Percentiles rank a stretch among this genome's conserved stretches.
phyloP scores from a whole-genome alignment of 1,139 yeast genomes.

The Candida frijolesensis region DNA sequence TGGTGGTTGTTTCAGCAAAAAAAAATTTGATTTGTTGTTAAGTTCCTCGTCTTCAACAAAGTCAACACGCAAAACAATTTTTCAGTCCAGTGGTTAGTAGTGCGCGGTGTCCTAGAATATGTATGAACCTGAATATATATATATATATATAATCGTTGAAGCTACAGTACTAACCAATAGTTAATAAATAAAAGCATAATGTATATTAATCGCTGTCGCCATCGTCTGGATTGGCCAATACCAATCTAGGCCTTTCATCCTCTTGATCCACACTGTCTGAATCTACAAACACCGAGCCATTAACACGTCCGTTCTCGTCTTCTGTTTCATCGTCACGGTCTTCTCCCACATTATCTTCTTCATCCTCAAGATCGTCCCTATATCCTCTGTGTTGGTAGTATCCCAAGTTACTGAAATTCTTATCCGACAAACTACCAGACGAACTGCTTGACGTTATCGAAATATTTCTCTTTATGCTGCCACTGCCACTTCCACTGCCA shows the following conservation, averaged over 20 bases:
- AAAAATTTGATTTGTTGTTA: constrained; percentile 6
- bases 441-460: constrained; percentile 17
- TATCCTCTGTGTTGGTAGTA: constrained; percentile 50
- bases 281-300: constrained; percentile 2
- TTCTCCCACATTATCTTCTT: constrained; percentile 12
- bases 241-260: constrained; percentile 51
- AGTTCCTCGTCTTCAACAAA: neutral
- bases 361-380: constrained; percentile 30
- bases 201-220: constrained; percentile 14
- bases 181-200: neutral
- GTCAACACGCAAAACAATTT: neutral
- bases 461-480: constrained; percentile 9
- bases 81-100: neutral
- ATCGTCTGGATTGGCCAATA: constrained; percentile 69
- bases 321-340: constrained; percentile 22
- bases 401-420: constrained; percentile 27
- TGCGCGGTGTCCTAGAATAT: neutral
- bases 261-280: constrained; percentile 23
- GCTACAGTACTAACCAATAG: neutral
- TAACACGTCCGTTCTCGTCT: constrained; percentile 12
- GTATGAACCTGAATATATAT: too few relatives aligned
- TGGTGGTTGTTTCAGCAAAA: neutral
- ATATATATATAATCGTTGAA: neutral
- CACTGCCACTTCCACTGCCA: constrained; percentile 8
- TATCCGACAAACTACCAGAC: constrained; percentile 25